Percentiles rank a stretch among this genome's conserved stretches.
phyloP scores from a whole-genome alignment of 148 eudicot genomes.

The Fagopyrum homotropicum region DNA sequence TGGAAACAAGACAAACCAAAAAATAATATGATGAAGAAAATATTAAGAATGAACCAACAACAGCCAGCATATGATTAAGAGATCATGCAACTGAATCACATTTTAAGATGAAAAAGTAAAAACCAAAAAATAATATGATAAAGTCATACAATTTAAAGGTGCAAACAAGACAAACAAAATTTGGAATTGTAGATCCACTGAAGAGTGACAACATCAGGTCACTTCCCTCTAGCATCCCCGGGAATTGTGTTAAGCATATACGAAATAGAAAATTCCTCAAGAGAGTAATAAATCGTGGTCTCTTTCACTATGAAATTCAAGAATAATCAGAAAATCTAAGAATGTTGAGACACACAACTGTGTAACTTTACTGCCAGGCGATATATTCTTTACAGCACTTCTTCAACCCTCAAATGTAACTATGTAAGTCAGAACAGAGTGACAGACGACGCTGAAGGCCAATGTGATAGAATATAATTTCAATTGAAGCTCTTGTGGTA shows the following conservation, averaged over 20 bases:
- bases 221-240: conserved; percentile 4
- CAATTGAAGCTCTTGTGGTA: background rate
- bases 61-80: background rate
- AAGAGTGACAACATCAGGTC: background rate
- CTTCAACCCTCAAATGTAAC: background rate
- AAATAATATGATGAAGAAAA: background rate
- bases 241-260: background rate
- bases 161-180: conserved; percentile 3
- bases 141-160: background rate
- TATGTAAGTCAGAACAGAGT: conserved; percentile 3
- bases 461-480: background rate
- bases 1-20: too few species aligned
- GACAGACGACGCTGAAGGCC: background rate
- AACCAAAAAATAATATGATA: background rate
- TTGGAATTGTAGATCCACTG: background rate
- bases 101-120: background rate
- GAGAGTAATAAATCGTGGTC: background rate
- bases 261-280: background rate
- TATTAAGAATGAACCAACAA: background rate
- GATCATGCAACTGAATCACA: background rate
- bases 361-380: background rate
- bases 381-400: background rate
- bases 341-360: background rate
- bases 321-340: background rate
- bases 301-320: background rate